These are phyloP conservation scores for Chlamydomonas applanata DNA, from an alignment of 139 green algal species.

Conservation along the genomic window DNA sequence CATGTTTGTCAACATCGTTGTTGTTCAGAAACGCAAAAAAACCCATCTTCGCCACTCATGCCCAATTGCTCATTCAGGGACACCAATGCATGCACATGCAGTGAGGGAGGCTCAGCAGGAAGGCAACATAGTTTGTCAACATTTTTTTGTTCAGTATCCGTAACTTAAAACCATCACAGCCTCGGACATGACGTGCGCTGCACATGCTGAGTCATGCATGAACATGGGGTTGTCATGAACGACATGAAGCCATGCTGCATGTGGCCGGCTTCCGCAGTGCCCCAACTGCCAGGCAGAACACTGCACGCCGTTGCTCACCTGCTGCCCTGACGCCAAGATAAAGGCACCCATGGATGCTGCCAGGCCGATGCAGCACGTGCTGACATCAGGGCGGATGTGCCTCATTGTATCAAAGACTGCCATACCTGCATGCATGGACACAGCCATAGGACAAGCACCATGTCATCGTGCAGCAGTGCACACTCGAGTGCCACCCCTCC, in stretches of 20 bases:
- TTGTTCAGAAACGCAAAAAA: no score
- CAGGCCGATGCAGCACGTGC: constrained; percentile 96
- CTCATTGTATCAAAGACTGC: constrained; percentile 99
- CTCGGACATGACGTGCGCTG: no score
- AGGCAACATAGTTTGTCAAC: neutral
- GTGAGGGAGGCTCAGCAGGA: neutral
- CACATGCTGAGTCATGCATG: no score
- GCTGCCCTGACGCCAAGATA: constrained; percentile 89
- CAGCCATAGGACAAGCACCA: no score
- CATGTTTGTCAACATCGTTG: neutral
- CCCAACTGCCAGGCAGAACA: no score
- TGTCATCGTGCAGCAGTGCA: no score
- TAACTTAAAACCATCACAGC: neutral
- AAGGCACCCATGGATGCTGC: constrained; percentile 99
- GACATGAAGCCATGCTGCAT: no score
- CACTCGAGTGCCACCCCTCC: neutral
- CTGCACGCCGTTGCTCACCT: constrained; percentile 52
- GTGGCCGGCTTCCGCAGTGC: no score
- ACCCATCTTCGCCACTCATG: no score
- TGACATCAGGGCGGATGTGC: constrained; percentile 93
- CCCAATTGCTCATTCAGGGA: no score
- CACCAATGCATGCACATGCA: no score
- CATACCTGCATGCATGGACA: constrained; percentile 88
- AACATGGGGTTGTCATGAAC: no score
- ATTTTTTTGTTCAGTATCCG: neutral